These are phyloP conservation scores for Xanthoconium separans DNA, from an alignment of 1,284 basidiomycete species.

Conservation along the genomic window DNA sequence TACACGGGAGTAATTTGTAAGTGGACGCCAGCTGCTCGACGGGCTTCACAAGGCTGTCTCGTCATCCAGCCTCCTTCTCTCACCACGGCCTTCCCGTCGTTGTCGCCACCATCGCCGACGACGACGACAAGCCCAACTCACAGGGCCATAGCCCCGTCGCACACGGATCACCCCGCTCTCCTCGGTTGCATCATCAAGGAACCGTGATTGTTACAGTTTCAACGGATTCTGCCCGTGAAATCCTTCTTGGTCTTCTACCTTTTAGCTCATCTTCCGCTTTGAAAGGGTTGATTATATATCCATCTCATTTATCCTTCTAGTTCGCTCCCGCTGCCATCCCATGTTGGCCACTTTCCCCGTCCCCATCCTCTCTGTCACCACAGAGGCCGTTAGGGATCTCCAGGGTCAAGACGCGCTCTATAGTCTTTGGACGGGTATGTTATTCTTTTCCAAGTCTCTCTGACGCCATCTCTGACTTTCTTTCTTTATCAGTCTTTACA, in stretches of 20 bases:
- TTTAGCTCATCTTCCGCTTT: slow-evolving; percentile 19
- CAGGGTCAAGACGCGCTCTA: slow-evolving; percentile 64
- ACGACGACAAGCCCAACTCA: slow-evolving; percentile 10
- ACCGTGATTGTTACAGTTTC: slow-evolving; percentile 27
- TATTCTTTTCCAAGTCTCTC: background rate
- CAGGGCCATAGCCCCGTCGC: background rate
- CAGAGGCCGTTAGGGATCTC: slow-evolving; percentile 62
- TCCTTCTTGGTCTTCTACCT: slow-evolving; percentile 13
- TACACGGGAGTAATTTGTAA: slow-evolving; percentile 24
- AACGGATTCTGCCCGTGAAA: slow-evolving; percentile 14
- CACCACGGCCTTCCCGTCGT: slow-evolving; percentile 14
- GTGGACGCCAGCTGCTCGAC: slow-evolving; percentile 15
- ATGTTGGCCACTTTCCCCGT: slow-evolving; percentile 55
- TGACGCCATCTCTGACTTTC: slow-evolving; percentile 5
- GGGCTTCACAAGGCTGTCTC: slow-evolving; percentile 15
- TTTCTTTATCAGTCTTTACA: slow-evolving; percentile 63
- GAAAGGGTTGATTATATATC: slow-evolving; percentile 23
- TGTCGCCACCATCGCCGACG: slow-evolving; percentile 9
- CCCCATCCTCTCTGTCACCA: slow-evolving; percentile 62
- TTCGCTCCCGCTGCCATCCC: slow-evolving; percentile 14
- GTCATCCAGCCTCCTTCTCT: slow-evolving; percentile 16
- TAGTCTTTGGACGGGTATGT: slow-evolving; percentile 61
- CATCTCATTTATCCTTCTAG: slow-evolving; percentile 4
- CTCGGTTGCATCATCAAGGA: slow-evolving; percentile 24
- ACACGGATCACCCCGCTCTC: slow-evolving; percentile 21